Base-by-base conservation (phyloP, 2,329 filamentous ascomycete species). In the Allantophomopsis cytisporea region DNA sequence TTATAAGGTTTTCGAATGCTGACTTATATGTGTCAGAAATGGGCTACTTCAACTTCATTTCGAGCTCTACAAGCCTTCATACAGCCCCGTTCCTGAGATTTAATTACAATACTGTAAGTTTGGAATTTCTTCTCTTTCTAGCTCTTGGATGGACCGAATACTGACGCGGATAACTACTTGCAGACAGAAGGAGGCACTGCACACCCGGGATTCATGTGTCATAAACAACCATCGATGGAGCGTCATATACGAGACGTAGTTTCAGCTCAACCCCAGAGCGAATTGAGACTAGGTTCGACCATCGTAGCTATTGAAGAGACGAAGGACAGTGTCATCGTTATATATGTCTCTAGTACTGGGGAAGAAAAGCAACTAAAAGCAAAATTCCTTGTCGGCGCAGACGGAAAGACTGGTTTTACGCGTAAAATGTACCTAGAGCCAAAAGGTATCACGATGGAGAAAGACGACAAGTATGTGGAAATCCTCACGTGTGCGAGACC, bases 361-460 rank as follows among this genome's bases (percentile, higher is more conserved):
- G 14, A 30, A 15, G 17, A 38, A 39, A 38, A 38, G 11, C 10
- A 40, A 14, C 41, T 50, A 17, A 38, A 31, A 10, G 32, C 44
- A 5, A 28, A 35, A 31, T 51, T 43, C 39, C 42, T 56, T 6
- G 47, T 56, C 37, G 47, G 49, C n/a, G 44, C 51, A 3, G 49
- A 60, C 45, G 51, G 53, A 1, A 58, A 50, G 43, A 54, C 44
- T 47, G 56, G 57, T 28, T 54, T 45, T 41, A 54, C 51, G 13
- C 43, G 54, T 11, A 57, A 57, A 39, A 43, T 45, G 7, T 57
- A 54, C 41, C 43, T 57, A 3, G 43, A 56, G 39, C 48, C 54
- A 10, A 48, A 41, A 38, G 54, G 53, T 4, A 43, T 56, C 11
- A 36, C 4, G 4, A 33, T 40, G 34, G 33, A 40, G 17, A 21